A percentile compares a stretch with the other conserved stretches of the same genome.
phyloP scores from a whole-genome alignment of 768 basidiomycete species.

The Candolleomyces efflorescens region DNA sequence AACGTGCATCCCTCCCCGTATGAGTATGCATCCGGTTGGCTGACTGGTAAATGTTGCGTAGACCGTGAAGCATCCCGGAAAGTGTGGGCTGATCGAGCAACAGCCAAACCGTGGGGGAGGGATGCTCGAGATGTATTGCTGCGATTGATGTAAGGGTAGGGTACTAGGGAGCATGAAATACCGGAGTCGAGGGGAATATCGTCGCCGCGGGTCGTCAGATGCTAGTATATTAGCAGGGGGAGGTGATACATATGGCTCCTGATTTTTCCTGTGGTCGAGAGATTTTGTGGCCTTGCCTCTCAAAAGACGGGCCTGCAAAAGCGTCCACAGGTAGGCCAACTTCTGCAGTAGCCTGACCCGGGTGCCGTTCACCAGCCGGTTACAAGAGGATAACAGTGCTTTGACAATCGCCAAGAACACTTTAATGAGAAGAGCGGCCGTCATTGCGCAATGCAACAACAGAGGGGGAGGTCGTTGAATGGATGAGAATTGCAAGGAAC shows the following conservation, averaged over 20 bases:
- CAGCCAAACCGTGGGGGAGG: neutral
- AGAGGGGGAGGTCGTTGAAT: neutral
- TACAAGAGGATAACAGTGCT: neutral
- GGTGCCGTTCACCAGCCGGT: neutral
- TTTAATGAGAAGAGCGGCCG: neutral
- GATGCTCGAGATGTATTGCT: neutral
- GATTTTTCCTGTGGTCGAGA: neutral
- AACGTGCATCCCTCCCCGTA: neutral
- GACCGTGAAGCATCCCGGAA: constrained; percentile 3
- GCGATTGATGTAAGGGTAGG: constrained; percentile 5
- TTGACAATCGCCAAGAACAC: neutral
- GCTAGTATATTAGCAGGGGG: neutral
- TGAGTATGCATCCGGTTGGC: neutral
- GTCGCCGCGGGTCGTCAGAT: neutral
- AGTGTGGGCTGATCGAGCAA: constrained; percentile 1
- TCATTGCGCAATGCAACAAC: neutral
- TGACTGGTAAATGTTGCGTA: neutral
- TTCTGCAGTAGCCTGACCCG: neutral
- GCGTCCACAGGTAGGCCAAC: neutral
- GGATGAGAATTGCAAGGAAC: neutral
- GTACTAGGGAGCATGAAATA: constrained; percentile 11
- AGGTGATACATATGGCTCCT: neutral
- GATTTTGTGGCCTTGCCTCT: too few species aligned
- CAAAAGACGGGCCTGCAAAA: neutral
- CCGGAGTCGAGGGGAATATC: constrained; percentile 7